Percentiles rank a stretch among this genome's conserved stretches.
phyloP scores from a whole-genome alignment of 2,329 filamentous ascomycete genomes.

The Colletotrichum musae region DNA sequence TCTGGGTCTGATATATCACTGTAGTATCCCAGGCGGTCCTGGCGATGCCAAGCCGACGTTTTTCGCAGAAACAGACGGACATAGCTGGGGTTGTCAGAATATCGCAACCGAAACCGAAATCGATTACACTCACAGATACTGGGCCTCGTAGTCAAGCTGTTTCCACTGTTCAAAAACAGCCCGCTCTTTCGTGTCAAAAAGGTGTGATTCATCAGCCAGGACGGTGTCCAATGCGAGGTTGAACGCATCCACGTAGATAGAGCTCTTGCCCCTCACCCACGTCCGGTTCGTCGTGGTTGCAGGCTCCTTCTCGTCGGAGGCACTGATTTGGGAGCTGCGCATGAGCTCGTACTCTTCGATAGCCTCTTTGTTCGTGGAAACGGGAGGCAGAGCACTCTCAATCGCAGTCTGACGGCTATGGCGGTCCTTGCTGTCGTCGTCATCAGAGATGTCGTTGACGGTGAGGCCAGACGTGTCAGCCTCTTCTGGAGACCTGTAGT shows the following conservation, averaged over 20 bases:
- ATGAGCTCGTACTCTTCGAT: constrained; percentile 85
- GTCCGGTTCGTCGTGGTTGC: constrained; percentile 35
- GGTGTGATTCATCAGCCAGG: constrained; percentile 86
- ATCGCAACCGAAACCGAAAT: neutral
- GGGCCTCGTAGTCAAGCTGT: constrained; percentile 82
- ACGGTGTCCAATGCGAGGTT: constrained; percentile 93
- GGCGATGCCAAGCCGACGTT: constrained; percentile 90
- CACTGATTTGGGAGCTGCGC: constrained; percentile 66
- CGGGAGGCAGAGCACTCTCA: constrained; percentile 78
- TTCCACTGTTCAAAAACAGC: constrained; percentile 84
- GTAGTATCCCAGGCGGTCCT: constrained; percentile 83
- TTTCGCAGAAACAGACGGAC: constrained; percentile 95
- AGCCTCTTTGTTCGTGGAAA: constrained; percentile 78
- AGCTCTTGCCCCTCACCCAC: constrained; percentile 85
- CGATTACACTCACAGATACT: constrained; percentile 82
- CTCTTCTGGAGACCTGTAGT: constrained; percentile 39
- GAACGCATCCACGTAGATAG: constrained; percentile 97
- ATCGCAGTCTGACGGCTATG: constrained; percentile 70
- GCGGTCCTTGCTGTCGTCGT: constrained; percentile 46
- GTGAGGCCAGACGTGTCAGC: constrained; percentile 50
- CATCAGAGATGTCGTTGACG: constrained; percentile 42
- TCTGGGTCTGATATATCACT: constrained; percentile 84
- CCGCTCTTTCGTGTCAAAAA: constrained; percentile 87
- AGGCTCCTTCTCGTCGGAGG: constrained; percentile 53
- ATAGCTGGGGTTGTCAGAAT: constrained; percentile 71